These are phyloP conservation scores for Salix caprea DNA, from an alignment of 345 rosid genomes.

Conservation along the genomic window DNA sequence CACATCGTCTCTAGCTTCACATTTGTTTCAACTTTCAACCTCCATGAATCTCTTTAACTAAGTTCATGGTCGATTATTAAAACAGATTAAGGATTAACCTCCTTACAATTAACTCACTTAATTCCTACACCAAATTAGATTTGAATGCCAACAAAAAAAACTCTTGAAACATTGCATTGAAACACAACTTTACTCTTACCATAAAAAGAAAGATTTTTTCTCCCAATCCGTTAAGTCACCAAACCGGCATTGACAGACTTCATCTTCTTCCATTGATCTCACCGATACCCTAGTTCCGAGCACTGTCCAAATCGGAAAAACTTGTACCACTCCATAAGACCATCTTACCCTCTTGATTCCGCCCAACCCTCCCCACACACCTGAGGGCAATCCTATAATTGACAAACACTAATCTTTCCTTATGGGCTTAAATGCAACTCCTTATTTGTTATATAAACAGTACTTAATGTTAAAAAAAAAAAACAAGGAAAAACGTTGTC, in stretches of 20 bases:
- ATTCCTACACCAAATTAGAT: neutral
- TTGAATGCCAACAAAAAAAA: neutral
- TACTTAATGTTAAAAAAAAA: neutral
- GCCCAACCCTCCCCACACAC: neutral
- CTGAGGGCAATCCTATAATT: neutral
- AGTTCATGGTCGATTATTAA: neutral
- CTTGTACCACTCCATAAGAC: neutral
- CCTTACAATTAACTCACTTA: neutral
- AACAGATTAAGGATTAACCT: too few species aligned
- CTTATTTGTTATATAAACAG: neutral
- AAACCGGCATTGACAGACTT: neutral
- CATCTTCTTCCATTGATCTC: neutral
- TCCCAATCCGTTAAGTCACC: neutral
- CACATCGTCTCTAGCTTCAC: neutral
- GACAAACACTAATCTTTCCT: neutral
- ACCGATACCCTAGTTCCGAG: neutral
- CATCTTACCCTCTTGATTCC: neutral
- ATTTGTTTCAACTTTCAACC: too few species aligned
- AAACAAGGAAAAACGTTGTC: neutral
- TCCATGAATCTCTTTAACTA: neutral
- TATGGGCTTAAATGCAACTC: neutral
- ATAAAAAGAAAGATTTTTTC: neutral
- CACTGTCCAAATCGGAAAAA: neutral
- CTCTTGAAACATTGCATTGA: neutral
- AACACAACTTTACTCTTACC: neutral